Evolutionary conservation across 163 green algal species (phyloP), one percentile per base, ranked within the genome.

Genomic region (Trebouxiophyceae sp.): DNA sequence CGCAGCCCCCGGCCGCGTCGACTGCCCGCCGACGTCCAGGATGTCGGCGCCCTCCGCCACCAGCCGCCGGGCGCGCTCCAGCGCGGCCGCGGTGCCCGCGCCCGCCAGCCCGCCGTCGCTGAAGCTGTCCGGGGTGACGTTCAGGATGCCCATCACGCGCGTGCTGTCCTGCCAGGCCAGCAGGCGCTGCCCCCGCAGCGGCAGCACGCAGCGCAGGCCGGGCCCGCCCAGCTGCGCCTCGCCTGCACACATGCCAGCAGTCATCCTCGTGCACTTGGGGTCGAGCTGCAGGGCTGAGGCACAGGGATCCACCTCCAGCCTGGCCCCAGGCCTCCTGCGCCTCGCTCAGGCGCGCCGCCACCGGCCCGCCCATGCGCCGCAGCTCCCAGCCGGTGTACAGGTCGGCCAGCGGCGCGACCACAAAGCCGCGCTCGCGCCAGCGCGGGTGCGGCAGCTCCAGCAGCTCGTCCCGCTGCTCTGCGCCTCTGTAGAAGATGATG

Each of bases 51-150:
- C 94, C 24, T 88, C 79, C 0, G 56, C 71, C 23, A 88, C 77
- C 87, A 95, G 84, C 0, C 47, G 30, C 28, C 59, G 33, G 27
- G 81, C 82, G 29, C 24, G 19, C 6, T 24, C 6, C 56, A 62
- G 28, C 5, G 56, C 16, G 56, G 56, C 6, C 28, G 23, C 24
- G 39, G 12, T 20, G 8, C 12, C 6, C 7, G 12, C 5, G 4
- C 7, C 22, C 31, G 27, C 12, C 24, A 62, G 57, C 0, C 88
- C 89, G 22, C 87, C 90, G 71, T 96, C 90, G 50, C 81, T 92
- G 79, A 97, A 97, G 67, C 77, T 91, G 84, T 97, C 90, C 6
- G 88, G 88, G 0, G 90, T 99, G 28, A 93, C 66, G 70, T 99
- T 99, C 0, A 99, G 77, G n/a, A 99, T 89, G 24, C 85, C 92